Evolutionary conservation across 2,329 filamentous ascomycete species (phyloP), one percentile per base, ranked within the genome.

Genomic region (Eutypa lata): DNA sequence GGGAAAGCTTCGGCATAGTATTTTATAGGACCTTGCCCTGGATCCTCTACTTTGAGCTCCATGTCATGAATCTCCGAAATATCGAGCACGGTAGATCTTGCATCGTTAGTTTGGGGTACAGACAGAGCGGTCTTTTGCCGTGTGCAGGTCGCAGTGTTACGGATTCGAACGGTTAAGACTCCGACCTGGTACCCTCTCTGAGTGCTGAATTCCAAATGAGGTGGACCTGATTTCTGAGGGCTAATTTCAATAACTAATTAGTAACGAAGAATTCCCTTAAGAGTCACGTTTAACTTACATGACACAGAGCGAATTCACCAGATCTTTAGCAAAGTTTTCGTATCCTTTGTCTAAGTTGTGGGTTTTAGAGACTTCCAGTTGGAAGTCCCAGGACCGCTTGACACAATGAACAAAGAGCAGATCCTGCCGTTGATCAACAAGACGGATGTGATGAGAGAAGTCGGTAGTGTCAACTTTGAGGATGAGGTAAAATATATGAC

Each of bases 1-100:
- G 48, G 24, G 18, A 47, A 52, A 1, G 51, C 49, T 5, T 49
- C 33, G 33, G 59, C 60, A 1, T 37, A 48, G 18, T 61, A 28
- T 1, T 47, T 51, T 7, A 51, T 38, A 2, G 28, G 26, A 14
- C 55, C 53, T 10, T 53, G 46, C 8, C 26, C 35, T 7, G 50
- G 40, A 1, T 3, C 13, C 3, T 33, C 35, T 8, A 18, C 37
- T 2, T 31, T 43, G 16, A 35, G 46, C 24, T 43, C 45, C 63
- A 67, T 63, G 8, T 67, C 65, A 46, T 60, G 62, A 6, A 68
- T 58, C 49, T 68, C 62, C 18, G 51, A 56, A 31, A 69, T 57
- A 40, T 68, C 59, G 7, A 69, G 49, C 7, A 53, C 52, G 37
- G 47, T 57, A 2, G 7, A 24, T 42, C 38, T 19, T 11, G 13